phyloP scores from a whole-genome alignment of 768 basidiomycete genomes.

The Mycena sanguinolenta region DNA sequence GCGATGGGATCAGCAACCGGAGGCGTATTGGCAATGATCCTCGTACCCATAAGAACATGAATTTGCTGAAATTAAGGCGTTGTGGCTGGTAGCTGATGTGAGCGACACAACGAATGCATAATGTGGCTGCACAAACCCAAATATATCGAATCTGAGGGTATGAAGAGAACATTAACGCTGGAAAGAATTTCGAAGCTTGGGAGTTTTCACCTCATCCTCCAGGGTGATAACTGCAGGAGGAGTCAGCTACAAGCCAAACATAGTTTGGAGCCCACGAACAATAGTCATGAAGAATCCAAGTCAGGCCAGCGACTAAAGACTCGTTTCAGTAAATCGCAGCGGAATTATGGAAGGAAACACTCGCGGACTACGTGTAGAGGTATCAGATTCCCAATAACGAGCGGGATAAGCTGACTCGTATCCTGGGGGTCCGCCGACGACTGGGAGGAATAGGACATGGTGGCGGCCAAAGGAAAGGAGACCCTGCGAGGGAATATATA shows the following conservation, averaged over 20 bases:
- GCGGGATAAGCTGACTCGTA: slow-evolving; percentile 8
- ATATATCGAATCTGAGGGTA: slow-evolving; percentile 56
- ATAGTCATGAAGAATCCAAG: slow-evolving; percentile 56
- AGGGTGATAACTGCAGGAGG: slow-evolving; percentile 47
- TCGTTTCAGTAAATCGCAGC: background rate
- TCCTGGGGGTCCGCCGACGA: background rate
- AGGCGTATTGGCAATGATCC: no score
- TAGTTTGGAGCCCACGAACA: slow-evolving; percentile 36
- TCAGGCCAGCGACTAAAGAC: slow-evolving; percentile 47
- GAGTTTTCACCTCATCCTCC: slow-evolving; percentile 47
- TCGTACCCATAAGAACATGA: slow-evolving; percentile 59
- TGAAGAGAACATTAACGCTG: no score
- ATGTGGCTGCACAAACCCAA: slow-evolving; percentile 47
- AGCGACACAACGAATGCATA: background rate
- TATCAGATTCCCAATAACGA: slow-evolving; percentile 37
- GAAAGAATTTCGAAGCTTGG: background rate
- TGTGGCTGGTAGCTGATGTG: slow-evolving; percentile 44
- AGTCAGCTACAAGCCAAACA: background rate
- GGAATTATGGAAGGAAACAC: slow-evolving; percentile 16
- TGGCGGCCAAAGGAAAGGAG: background rate
- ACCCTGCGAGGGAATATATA: no score
- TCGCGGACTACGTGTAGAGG: slow-evolving; percentile 39
- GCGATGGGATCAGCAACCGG: background rate
- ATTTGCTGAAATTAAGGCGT: slow-evolving; percentile 49
- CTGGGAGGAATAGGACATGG: slow-evolving; percentile 2